Conservation (phyloP, 139 green algal species). For the Auxenochlorella pyrenoidosa region DNA sequence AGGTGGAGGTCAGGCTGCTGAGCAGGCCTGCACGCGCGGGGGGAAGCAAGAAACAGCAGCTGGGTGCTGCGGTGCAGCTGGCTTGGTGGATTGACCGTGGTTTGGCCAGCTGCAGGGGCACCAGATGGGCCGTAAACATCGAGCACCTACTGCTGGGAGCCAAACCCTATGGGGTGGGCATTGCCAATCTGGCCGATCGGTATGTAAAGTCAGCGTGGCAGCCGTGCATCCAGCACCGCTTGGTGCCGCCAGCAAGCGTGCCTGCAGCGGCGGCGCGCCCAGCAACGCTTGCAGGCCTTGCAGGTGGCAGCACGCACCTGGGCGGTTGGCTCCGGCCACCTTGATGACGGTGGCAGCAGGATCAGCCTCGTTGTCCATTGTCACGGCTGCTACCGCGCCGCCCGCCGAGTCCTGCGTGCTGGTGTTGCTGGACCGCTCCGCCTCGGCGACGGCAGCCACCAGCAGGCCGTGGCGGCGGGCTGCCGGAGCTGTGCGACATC, state of each 20-base stretch:
- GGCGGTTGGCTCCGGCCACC: slow-evolving; percentile 11
- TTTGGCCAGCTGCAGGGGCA: too few relatives aligned
- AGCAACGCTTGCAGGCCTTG: neutral
- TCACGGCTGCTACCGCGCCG: neutral
- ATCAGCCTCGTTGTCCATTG: neutral
- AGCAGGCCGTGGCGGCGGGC: neutral
- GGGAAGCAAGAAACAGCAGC: neutral
- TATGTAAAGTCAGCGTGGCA: neutral
- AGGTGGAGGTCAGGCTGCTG: slow-evolving; percentile 69
- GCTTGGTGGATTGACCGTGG: neutral
- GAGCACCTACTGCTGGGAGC: too few relatives aligned
- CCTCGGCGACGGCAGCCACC: slow-evolving; percentile 7
- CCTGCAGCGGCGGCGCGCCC: neutral
- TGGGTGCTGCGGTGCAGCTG: neutral
- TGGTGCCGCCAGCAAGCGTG: neutral
- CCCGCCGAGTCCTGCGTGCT: neutral
- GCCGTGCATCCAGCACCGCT: neutral
- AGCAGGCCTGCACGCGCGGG: slow-evolving; percentile 77
- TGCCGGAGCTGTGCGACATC: neutral
- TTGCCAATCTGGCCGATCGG: too few relatives aligned
- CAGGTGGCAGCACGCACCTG: neutral
- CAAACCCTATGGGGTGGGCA: too few relatives aligned
- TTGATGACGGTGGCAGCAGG: slow-evolving; percentile 1
- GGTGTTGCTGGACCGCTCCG: neutral
- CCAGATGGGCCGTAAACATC: too few relatives aligned